Conservation (phyloP, 352 stramenopile species). For the Paralagenidium karlingii region DNA sequence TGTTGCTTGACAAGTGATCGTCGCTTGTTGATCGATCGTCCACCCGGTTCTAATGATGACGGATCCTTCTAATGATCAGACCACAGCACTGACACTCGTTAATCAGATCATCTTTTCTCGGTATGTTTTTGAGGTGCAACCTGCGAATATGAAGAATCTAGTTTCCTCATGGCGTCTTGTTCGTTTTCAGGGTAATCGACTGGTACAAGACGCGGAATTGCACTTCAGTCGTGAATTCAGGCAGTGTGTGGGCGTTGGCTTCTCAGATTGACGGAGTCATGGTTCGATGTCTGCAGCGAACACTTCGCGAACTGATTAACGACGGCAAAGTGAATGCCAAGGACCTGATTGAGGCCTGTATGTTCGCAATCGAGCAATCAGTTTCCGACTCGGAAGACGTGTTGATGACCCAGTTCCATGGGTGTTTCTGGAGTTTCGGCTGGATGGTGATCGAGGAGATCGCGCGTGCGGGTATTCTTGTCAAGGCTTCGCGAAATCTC, state of each 20-base stretch:
- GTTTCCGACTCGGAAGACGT: constrained; percentile 26
- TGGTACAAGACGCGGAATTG: no score
- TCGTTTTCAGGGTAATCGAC: no score
- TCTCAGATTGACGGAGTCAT: constrained; percentile 68
- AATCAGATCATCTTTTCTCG: constrained; percentile 54
- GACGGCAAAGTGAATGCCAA: constrained; percentile 37
- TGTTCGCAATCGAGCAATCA: constrained; percentile 51
- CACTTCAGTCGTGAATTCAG: no score
- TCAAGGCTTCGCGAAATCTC: constrained; percentile 36
- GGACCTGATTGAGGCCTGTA: constrained; percentile 38
- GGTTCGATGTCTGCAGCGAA: constrained; percentile 59
- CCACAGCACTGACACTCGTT: constrained; percentile 35
- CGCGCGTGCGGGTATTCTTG: constrained; percentile 36
- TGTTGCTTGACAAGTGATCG: no score
- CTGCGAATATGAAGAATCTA: constrained; percentile 17
- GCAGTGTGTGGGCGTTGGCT: constrained; percentile 59
- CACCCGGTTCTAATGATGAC: not conserved
- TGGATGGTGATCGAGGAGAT: constrained; percentile 78
- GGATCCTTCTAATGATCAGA: no score
- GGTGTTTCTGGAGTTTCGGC: constrained; percentile 78
- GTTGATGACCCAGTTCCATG: constrained; percentile 18
- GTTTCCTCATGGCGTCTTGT: no score
- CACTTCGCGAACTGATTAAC: constrained; percentile 55
- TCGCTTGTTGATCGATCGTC: not conserved
- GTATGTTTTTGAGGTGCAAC: constrained; percentile 44